These are phyloP conservation scores for Castanopsis chinensis DNA, from an alignment of 306 rosid genomes.

Conservation along the genomic window DNA sequence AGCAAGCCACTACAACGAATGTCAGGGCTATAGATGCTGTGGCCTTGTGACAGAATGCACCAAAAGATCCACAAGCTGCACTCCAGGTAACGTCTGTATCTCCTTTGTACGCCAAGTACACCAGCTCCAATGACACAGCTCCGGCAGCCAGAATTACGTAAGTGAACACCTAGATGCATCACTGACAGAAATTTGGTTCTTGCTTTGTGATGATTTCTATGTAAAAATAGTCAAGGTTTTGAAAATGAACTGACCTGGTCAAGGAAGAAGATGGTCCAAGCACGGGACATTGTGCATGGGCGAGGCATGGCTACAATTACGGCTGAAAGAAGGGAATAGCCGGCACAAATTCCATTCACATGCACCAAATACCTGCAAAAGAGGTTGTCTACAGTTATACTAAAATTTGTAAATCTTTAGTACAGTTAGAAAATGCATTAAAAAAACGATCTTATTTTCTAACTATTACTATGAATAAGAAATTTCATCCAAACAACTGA, in stretches of 20 bases:
- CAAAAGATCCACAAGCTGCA: slow-evolving; percentile 63
- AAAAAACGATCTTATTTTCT: too few species aligned
- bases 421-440: not conserved
- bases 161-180: slow-evolving; percentile 45
- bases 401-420: not conserved
- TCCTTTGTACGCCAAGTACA: slow-evolving; percentile 75
- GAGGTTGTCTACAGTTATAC: not conserved
- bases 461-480: too few species aligned
- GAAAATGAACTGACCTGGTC: slow-evolving; percentile 61
- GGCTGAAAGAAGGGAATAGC: slow-evolving; percentile 84
- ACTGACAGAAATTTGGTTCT: not conserved
- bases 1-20: slow-evolving; percentile 51
- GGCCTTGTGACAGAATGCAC: slow-evolving; percentile 61
- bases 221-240: not conserved
- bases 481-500: too few species aligned
- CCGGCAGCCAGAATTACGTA: slow-evolving; percentile 72
- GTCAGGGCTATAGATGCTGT: slow-evolving; percentile 55
- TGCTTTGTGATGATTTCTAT: not conserved
- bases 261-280: slow-evolving; percentile 87
- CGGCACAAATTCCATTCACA: slow-evolving; percentile 89
- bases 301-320: slow-evolving; percentile 59
- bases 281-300: slow-evolving; percentile 47
- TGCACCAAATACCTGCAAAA: slow-evolving; percentile 80
- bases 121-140: slow-evolving; percentile 62
- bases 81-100: slow-evolving; percentile 55